Percentiles rank a stretch among this genome's conserved stretches.
Conservation (phyloP, 2,329 filamentous ascomycete genomes). For the Penicillium sp. region DNA sequence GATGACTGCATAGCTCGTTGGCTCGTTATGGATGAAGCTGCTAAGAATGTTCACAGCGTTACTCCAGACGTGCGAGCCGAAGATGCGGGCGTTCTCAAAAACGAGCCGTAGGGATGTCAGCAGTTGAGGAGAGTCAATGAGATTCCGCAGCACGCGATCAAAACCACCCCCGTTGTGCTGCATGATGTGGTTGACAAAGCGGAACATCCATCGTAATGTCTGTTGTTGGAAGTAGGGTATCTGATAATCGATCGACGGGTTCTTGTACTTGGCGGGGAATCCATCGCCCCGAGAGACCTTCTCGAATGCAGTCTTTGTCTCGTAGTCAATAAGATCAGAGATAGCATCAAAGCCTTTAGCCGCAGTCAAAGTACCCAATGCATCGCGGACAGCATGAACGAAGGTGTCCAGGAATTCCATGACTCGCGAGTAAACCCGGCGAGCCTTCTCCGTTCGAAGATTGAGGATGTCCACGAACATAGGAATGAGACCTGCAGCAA, state of each 20-base stretch:
- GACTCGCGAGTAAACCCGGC: constrained; percentile 79
- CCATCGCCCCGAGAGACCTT: constrained; percentile 69
- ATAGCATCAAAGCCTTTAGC: constrained; percentile 87
- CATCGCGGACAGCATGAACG: constrained; percentile 80
- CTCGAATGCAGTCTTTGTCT: constrained; percentile 70
- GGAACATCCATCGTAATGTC: constrained; percentile 89
- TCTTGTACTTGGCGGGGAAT: constrained; percentile 71
- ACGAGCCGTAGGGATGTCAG: constrained; percentile 77
- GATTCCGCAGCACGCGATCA: constrained; percentile 84
- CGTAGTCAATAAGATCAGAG: constrained; percentile 79
- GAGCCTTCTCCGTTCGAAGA: constrained; percentile 77
- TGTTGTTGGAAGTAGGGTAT: constrained; percentile 94
- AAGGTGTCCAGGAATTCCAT: constrained; percentile 86
- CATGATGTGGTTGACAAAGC: constrained; percentile 96
- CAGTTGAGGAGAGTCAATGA: constrained; percentile 89
- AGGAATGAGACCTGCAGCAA: constrained; percentile 84
- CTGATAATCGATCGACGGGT: constrained; percentile 84
- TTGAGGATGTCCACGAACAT: constrained; percentile 87
- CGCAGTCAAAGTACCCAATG: constrained; percentile 78
- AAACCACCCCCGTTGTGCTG: constrained; percentile 78
- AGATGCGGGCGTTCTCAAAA: constrained; percentile 74
- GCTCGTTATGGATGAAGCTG: constrained; percentile 98
- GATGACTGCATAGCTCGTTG: constrained; percentile 94
- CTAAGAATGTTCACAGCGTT: constrained; percentile 88
- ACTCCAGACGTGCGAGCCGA: constrained; percentile 94